A percentile compares a stretch with the other conserved stretches of the same genome.
These are phyloP conservation scores for Dictyostelium intermedium DNA, from an alignment of 78 protist genomes.

Conservation along the genomic window DNA sequence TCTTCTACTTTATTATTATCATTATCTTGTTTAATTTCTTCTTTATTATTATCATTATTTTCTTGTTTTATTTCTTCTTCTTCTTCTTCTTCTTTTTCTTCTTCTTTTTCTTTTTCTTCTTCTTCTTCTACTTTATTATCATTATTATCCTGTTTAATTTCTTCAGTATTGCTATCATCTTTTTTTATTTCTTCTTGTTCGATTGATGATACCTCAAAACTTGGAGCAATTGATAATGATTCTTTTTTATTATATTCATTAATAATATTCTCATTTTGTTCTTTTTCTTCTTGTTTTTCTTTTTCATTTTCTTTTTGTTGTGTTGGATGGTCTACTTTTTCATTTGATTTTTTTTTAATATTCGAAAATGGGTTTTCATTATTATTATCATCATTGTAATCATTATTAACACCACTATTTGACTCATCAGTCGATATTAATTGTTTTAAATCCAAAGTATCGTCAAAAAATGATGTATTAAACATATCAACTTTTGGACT, in stretches of 20 bases:
- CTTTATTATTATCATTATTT: not conserved
- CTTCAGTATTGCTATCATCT: not conserved
- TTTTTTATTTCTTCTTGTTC: not conserved
- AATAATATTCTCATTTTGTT: not conserved
- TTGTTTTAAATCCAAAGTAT: not conserved
- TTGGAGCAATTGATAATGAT: not conserved
- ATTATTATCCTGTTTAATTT: not conserved
- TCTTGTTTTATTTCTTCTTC: not conserved
- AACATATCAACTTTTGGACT: constrained; percentile 9
- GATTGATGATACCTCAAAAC: not conserved
- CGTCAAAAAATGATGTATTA: constrained; percentile 25
- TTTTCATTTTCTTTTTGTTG: not conserved
- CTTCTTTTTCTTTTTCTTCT: not conserved
- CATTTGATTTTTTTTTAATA: not conserved
- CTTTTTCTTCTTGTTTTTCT: not conserved
- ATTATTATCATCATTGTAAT: not conserved
- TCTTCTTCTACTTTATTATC: not conserved
- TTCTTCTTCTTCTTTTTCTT: not conserved
- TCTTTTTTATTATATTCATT: not conserved
- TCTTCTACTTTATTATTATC: not conserved
- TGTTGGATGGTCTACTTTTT: not conserved
- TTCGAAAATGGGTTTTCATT: constrained; percentile 22
- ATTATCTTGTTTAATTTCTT: not conserved
- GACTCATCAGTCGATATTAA: not conserved
- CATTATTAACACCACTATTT: not conserved